Base-by-base conservation (phyloP, 768 basidiomycete genomes). In the Collybia sp. region DNA sequence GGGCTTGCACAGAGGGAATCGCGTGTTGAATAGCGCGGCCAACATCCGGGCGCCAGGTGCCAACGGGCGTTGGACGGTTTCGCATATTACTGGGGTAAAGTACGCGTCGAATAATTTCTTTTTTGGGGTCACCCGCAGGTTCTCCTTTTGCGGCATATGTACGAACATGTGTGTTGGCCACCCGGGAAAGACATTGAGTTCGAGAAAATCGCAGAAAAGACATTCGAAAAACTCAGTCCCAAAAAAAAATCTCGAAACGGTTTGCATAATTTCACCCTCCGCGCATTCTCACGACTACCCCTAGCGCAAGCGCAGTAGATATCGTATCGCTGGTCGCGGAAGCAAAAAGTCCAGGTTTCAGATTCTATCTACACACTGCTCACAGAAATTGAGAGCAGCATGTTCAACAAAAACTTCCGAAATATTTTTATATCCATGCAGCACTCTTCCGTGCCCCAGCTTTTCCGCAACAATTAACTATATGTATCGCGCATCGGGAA, bases 1-100 rank as follows among this genome's bases (percentile, higher is more conserved):
- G 91, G 0, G 89, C 92, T 62, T 95, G 92, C 4, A 75, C 78
- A 2, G 89, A 90, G 11, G 91, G 90, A 43, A 96, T 85, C n/a
- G 89, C 89, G 44, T 76, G 77, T 53, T 88, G 83, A 12, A 97
- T 68, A 8, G 89, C 83, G 41, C 72, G 77, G 31, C 76, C 79
- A 20, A 91, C 85, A 62, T 92, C 83, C 35, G 83, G 82, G 47
- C 90, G 80, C 85, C 92, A 91, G 46, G 84, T 78, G 10, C 92
- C 92, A 2, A 81, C 85, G 2, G 92, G 92, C 15, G 85, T 76
- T 18, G 87, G 64, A 44, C 75, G 75, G 58, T 79, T 85, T 49
- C 82, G 82, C 44, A 87, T 62, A 59, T 86, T 88, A 36, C 76
- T 69, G 1, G 92, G 92, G 64, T 93, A 95, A 48, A 95, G 79